Base-by-base conservation (phyloP, 2,329 filamentous ascomycete genomes). In the Diaporthe batatas region DNA sequence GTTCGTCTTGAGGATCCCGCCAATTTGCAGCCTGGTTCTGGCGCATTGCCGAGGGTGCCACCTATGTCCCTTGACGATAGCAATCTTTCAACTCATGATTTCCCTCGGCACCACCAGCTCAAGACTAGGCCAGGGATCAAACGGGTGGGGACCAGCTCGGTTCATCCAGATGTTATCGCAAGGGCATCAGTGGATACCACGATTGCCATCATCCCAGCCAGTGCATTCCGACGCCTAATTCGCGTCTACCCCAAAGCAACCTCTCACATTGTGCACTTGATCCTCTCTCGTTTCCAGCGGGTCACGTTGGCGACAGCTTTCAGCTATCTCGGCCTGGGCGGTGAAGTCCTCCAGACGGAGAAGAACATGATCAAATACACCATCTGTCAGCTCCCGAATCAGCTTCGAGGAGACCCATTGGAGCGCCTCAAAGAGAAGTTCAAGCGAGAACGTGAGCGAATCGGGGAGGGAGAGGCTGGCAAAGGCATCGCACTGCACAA, bases 401-500 rank as follows among this genome's bases (percentile, higher is more conserved):
- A 96, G 73, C 86, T 99, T 10, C 91, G 95, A 39, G 96, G 96
- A 6, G 90, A 93, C 73, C 93, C 96, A 0, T 80, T 99, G 49
- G 90, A 93, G 75, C 88, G 96, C 25, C 84, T 99, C 25, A 98
- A 98, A 80, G 94, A 97, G 76, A 99, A 98, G 79, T 99, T 99
- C 78, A 90, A 88, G 47, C 89, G 91, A 21, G 96, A 99, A 79
- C 90, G 92, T 76, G 95, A 98, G 78, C 91, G 95, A 12, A 90
- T 95, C 25, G 93, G 92, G 1, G 89, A 91, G 2, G 94, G 96
- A 77, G 94, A 98, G 74, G 90, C 92, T 23, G 91, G 90, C 75
- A 98, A 98, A 82, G 97, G 96, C 0, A 98, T 99, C 77, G 96
- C 97, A 6, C 86, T 99, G 51, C 96, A 99, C 80, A 99, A 98